A percentile compares a stretch with the other conserved stretches of the same genome.
Evolutionary conservation across 192 early-diverging fungal genomes (phyloP).

Genomic region (Irineochytrium annulatum): DNA sequence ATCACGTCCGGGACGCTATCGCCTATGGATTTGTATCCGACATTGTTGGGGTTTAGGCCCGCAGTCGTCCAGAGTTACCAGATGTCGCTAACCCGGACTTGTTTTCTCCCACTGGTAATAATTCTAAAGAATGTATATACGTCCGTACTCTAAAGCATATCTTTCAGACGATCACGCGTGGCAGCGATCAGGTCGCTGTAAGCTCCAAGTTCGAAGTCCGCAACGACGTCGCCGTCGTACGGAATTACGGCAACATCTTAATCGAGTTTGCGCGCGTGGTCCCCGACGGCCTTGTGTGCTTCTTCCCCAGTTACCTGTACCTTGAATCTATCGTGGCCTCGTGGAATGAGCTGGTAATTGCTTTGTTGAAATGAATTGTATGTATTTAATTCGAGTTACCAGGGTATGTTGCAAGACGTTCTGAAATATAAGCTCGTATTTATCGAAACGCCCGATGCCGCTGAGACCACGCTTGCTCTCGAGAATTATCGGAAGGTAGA

Average conservation of each 20-base stretch:
- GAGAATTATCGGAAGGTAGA: conserved; percentile 85
- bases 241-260: conserved; percentile 97
- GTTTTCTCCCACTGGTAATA: conserved; percentile 93
- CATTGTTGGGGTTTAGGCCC: conserved; percentile 84
- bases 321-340: conserved; percentile 98
- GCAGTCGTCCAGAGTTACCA: conserved; percentile 89
- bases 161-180: conserved; percentile 81
- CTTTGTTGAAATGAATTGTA: background rate
- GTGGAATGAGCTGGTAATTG: conserved; percentile 92
- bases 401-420: conserved; percentile 89
- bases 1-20: conserved; percentile 99
- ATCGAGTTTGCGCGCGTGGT: conserved; percentile 90
- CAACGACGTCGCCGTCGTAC: conserved; percentile 96
- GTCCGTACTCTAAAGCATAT: background rate
- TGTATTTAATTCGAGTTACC: background rate
- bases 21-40: conserved; percentile 97
- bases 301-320: conserved; percentile 98
- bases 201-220: conserved; percentile 98
- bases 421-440: conserved; percentile 98
- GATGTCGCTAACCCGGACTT: conserved; percentile 91
- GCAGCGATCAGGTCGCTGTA: conserved; percentile 97
- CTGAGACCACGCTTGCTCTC: conserved; percentile 91
- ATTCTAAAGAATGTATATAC: background rate
- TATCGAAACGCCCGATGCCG: conserved; percentile 98
- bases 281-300: conserved; percentile 96